Evolutionary conservation across 2,329 filamentous ascomycete species (phyloP), one percentile per base, ranked within the genome.

Genomic region (Xylaria sp.): DNA sequence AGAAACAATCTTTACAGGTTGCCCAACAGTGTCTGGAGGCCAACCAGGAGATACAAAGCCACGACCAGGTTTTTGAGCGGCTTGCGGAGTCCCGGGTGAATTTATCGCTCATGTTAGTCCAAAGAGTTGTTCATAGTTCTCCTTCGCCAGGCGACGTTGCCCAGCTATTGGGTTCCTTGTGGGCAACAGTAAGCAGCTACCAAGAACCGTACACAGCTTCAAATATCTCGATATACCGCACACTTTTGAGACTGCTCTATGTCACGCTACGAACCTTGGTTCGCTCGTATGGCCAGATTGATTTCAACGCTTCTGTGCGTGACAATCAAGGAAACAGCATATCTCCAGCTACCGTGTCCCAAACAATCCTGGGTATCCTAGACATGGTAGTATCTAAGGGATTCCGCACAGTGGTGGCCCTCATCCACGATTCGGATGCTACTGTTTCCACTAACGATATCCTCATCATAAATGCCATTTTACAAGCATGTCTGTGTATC

Each of bases 221-320:
- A 15, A 87, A 86, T 13, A 82, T 88, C 9, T 82, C 87, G 39
- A 95, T 97, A 76, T 97, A 97, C 79, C 91, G 96, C 57, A 91
- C 90, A 0, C 86, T 97, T 10, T 85, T 98, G 20, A 93, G 93
- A 75, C 89, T 95, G 3, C 86, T 99, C 5, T 97, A 96, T 76
- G 89, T 98, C 55, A 87, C 92, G 0, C 84, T 98, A 30, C 90
- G 90, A 57, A 88, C 90, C 18, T 88, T 92, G 63, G 87, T 81
- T 78, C 78, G 77, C 60, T 74, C 77, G 20, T 73, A 74, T 28
- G 64, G 66, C 2, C 65, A 72, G 25, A 70, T 34, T 9, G 71
- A 75, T 52, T 56, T 72, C 61, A 64, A 67, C 28, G 60, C 69
- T 36, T 70, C 67, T 30, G 56, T 78, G 72, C 30, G 71, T 62